Conservation (phyloP, 2,329 filamentous ascomycete genomes). For the Xylariomycetidae sp. region DNA sequence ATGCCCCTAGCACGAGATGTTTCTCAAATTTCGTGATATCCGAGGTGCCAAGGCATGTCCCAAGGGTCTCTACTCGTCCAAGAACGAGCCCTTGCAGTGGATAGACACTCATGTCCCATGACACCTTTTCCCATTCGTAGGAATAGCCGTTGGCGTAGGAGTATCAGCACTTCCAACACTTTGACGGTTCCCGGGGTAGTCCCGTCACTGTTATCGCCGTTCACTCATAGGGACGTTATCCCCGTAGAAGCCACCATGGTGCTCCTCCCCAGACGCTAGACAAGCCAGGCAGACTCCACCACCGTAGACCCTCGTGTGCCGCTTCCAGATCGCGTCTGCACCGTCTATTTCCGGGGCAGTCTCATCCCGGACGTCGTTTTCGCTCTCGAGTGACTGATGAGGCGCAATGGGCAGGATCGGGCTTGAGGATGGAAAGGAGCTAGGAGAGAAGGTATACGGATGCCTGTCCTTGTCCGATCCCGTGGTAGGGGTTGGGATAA, state of each 20-base stretch:
- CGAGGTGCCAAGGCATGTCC: too few relatives aligned
- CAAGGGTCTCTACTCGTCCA: conserved; percentile 15
- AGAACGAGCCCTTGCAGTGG: too few relatives aligned
- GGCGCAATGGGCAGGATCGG: conserved; percentile 46
- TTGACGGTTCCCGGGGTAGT: conserved; percentile 1
- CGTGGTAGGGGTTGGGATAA: conserved; percentile 7
- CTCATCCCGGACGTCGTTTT: conserved; percentile 44
- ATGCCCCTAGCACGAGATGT: conserved; percentile 5
- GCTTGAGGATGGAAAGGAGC: conserved; percentile 45
- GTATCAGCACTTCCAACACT: too few relatives aligned
- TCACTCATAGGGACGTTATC: conserved; percentile 49
- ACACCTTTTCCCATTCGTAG: too few relatives aligned
- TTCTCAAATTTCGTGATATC: conserved; percentile 12
- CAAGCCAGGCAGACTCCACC: conserved; percentile 55
- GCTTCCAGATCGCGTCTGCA: conserved; percentile 47
- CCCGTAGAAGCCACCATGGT: conserved; percentile 47
- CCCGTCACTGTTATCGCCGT: conserved; percentile 32
- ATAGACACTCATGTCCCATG: too few relatives aligned
- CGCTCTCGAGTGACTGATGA: conserved; percentile 27
- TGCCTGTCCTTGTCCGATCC: conserved; percentile 13
- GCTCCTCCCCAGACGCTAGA: conserved; percentile 39
- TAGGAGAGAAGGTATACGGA: conserved; percentile 36
- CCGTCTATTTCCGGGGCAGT: conserved; percentile 45
- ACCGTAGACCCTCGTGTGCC: conserved; percentile 56
- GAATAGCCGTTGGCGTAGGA: too few relatives aligned